phyloP scores from a whole-genome alignment of 1,284 basidiomycete genomes.

The Mycosarcoma maydis region DNA sequence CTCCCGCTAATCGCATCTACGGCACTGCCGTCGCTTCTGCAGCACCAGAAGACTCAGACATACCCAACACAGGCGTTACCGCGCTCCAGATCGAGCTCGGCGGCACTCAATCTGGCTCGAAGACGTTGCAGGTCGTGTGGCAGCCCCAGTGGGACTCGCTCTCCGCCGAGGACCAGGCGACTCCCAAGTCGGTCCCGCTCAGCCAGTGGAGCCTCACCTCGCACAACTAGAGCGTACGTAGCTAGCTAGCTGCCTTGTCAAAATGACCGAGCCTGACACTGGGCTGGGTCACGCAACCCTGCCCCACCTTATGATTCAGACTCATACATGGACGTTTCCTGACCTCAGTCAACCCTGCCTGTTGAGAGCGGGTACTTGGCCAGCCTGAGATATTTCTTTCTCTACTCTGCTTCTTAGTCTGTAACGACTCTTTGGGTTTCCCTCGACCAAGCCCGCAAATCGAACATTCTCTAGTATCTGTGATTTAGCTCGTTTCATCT shows the following conservation, averaged over 20 bases:
- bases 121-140: constrained; percentile 70
- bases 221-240: constrained; percentile 49
- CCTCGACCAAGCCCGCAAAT: background rate
- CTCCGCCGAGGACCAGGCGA: constrained; percentile 45
- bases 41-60: constrained; percentile 71
- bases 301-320: no score
- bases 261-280: background rate
- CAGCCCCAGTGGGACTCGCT: constrained; percentile 63
- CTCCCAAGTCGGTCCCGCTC: constrained; percentile 59
- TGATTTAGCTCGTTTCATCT: constrained; percentile 3
- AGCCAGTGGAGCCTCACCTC: constrained; percentile 60
- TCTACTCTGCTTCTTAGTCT: background rate
- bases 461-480: constrained; percentile 11
- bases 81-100: constrained; percentile 79
- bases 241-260: background rate
- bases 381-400: background rate
- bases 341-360: no score
- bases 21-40: constrained; percentile 74
- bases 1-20: constrained; percentile 68
- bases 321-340: no score
- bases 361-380: no score
- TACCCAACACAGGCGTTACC: constrained; percentile 79
- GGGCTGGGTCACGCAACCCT: no score
- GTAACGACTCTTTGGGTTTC: background rate
- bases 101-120: constrained; percentile 57